phyloP scores from a whole-genome alignment of 1,139 yeast species.

The Tardiomyces digboiensis region DNA sequence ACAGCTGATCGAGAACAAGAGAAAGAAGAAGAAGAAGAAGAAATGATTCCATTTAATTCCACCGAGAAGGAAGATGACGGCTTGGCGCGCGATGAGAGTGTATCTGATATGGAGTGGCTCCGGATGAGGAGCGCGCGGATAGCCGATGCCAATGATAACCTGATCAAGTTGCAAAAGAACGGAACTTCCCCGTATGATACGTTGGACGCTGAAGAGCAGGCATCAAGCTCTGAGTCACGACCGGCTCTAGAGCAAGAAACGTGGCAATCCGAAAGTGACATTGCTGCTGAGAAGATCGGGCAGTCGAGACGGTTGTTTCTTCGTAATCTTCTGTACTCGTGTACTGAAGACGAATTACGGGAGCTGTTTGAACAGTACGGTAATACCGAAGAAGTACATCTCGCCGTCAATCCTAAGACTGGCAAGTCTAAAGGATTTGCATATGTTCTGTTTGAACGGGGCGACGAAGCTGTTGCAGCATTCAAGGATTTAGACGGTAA shows the following conservation, averaged over 20 bases:
- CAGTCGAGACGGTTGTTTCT: conserved; percentile 78
- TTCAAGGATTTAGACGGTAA: conserved; percentile 69
- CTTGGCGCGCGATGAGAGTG: conserved; percentile 11
- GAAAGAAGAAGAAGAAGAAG: conserved; percentile 15
- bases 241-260: conserved; percentile 11
- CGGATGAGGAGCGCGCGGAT: conserved; percentile 68
- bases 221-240: too few species aligned
- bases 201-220: too few species aligned
- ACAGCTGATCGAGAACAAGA: conserved; percentile 17
- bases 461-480: conserved; percentile 69
- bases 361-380: conserved; percentile 44
- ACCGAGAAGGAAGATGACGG: conserved; percentile 3
- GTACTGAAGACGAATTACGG: conserved; percentile 72
- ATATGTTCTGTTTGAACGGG: conserved; percentile 58
- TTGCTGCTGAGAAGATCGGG: conserved; percentile 40
- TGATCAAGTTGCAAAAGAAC: not conserved
- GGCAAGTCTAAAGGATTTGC: conserved; percentile 93
- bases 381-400: conserved; percentile 48
- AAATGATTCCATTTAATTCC: conserved; percentile 9
- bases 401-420: conserved; percentile 85
- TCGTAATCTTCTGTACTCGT: conserved; percentile 73
- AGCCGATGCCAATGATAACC: conserved; percentile 26
- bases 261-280: conserved; percentile 7
- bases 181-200: not conserved
- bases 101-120: conserved; percentile 87